phyloP scores from a whole-genome alignment of 768 basidiomycete species.

The Daedalea quercina region DNA sequence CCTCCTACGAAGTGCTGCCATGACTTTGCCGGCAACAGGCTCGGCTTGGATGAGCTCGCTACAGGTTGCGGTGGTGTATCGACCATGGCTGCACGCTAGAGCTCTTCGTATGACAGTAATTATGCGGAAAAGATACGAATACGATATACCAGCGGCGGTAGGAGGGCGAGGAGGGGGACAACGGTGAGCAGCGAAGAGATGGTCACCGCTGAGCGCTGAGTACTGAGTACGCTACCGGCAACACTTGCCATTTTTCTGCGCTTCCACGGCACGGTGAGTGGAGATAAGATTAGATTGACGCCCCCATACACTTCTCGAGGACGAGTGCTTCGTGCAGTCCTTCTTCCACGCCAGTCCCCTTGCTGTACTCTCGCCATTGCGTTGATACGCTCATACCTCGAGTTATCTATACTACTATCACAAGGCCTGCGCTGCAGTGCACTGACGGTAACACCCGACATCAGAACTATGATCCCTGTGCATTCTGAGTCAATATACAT shows the following conservation, averaged over 20 bases:
- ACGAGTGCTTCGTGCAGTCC: not conserved
- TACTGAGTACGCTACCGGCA: not conserved
- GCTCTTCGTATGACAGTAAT: too few relatives aligned
- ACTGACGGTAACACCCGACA: too few relatives aligned
- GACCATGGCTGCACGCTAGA: conserved; percentile 11
- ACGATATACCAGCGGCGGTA: too few relatives aligned
- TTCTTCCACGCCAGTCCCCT: too few relatives aligned
- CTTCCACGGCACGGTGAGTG: not conserved
- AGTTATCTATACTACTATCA: too few relatives aligned
- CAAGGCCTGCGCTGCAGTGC: too few relatives aligned
- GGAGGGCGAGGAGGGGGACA: too few relatives aligned
- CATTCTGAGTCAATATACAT: too few relatives aligned
- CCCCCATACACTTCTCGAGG: not conserved
- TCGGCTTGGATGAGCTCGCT: conserved; percentile 28
- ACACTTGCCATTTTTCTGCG: not conserved
- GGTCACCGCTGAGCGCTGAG: not conserved
- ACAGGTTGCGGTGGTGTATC: conserved; percentile 16
- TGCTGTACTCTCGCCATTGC: too few relatives aligned
- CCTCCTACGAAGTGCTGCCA: conserved; percentile 83
- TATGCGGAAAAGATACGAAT: too few relatives aligned
- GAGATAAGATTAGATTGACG: conserved; percentile 4
- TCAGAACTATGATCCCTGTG: too few relatives aligned
- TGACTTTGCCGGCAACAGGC: conserved; percentile 62
- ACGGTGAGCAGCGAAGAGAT: not conserved
- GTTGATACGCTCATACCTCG: too few relatives aligned